Evolutionary conservation across 1,284 basidiomycete species (phyloP).

Genomic region (Phellopilus nigrolimitatus): DNA sequence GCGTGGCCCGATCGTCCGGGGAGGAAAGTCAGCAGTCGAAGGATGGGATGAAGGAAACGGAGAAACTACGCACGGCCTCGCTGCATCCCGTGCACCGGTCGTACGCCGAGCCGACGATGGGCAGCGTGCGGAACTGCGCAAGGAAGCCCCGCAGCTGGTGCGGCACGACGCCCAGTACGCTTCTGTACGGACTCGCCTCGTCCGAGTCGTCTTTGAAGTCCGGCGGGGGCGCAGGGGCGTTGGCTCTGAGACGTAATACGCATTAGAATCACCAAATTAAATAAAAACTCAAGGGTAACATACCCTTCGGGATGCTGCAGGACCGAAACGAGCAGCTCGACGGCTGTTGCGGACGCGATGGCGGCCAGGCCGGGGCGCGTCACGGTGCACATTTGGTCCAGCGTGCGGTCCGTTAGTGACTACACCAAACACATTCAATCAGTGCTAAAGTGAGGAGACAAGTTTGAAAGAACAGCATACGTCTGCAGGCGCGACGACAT

Average conservation of each 20-base stretch:
- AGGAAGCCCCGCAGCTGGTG: constrained; percentile 93
- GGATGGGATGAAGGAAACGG: background rate
- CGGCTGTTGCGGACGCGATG: constrained; percentile 87
- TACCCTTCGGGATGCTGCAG: constrained; percentile 89
- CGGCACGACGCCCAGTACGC: constrained; percentile 82
- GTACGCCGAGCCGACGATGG: constrained; percentile 84
- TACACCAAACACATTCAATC: constrained; percentile 29
- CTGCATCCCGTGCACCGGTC: constrained; percentile 90
- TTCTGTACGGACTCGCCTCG: constrained; percentile 33
- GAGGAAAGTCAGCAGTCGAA: background rate
- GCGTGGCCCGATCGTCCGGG: background rate
- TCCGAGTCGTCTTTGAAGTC: constrained; percentile 28
- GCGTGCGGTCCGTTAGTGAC: constrained; percentile 90
- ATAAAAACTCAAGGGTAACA: background rate
- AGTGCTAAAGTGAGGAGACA: background rate
- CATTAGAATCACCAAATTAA: background rate
- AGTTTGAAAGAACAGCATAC: constrained; percentile 42
- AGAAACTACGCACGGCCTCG: constrained; percentile 49
- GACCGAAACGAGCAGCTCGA: constrained; percentile 87
- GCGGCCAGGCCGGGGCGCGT: constrained; percentile 94
- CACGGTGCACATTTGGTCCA: constrained; percentile 99
- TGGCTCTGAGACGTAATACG: constrained; percentile 45
- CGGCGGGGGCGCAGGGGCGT: constrained; percentile 62
- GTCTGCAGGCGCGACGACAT: constrained; percentile 93
- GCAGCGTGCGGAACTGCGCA: constrained; percentile 79